Evolutionary conservation across 768 basidiomycete species (phyloP).

Genomic region (Collybia mongolica): DNA sequence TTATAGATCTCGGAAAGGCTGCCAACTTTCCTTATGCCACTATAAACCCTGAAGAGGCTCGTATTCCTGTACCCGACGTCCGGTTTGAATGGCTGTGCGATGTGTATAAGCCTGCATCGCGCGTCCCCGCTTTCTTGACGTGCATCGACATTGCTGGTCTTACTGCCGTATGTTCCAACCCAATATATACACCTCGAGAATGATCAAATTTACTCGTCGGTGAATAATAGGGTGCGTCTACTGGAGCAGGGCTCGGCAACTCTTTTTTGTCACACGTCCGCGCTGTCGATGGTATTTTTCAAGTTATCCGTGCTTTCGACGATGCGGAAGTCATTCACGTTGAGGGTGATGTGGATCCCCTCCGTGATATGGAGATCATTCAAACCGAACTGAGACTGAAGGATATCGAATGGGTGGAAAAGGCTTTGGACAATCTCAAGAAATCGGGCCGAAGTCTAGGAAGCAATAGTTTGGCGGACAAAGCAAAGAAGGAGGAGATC

Average conservation of each 20-base stretch:
- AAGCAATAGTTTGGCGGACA: conserved; percentile 81
- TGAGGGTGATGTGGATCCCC: conserved; percentile 94
- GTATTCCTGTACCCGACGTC: conserved; percentile 90
- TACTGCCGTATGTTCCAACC: conserved; percentile 65
- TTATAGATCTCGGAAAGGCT: conserved; percentile 81
- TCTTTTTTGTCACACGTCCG: conserved; percentile 97
- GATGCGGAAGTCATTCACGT: conserved; percentile 99
- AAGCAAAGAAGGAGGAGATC: conserved; percentile 95
- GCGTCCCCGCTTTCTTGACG: conserved; percentile 92
- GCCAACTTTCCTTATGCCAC: conserved; percentile 98
- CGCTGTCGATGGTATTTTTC: conserved; percentile 99
- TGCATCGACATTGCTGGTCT: conserved; percentile 99
- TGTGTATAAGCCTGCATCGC: conserved; percentile 83
- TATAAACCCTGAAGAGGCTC: conserved; percentile 93
- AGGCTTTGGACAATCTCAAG: conserved; percentile 77
- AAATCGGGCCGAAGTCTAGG: conserved; percentile 72
- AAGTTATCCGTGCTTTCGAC: conserved; percentile 96
- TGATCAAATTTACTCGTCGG: too few relatives aligned
- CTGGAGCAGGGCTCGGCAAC: conserved; percentile 97
- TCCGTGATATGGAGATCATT: conserved; percentile 98
- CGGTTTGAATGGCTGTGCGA: conserved; percentile 96
- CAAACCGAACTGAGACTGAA: conserved; percentile 91
- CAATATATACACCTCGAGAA: not conserved
- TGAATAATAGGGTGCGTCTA: conserved; percentile 80
- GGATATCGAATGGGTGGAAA: conserved; percentile 99